Conservation (phyloP, 306 rosid genomes). For the Potentilla sterilis region DNA sequence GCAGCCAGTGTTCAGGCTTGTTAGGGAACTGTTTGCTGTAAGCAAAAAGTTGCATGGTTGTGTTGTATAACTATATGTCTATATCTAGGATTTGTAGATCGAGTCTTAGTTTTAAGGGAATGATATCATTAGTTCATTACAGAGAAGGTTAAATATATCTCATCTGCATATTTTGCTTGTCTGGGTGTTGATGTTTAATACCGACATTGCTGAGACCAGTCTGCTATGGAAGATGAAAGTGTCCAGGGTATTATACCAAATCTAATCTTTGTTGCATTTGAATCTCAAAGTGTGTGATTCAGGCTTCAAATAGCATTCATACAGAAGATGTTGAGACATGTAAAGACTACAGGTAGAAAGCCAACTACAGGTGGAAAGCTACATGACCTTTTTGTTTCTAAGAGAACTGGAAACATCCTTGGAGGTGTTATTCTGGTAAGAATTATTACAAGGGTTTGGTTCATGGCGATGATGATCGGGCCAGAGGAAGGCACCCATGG, state of each 20-base stretch:
- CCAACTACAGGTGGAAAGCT: not conserved
- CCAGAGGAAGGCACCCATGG: slow-evolving; percentile 88
- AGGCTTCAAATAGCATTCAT: not conserved
- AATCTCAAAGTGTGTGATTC: too few species aligned
- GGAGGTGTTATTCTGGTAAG: too few species aligned
- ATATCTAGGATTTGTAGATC: slow-evolving; percentile 21
- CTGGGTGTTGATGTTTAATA: too few species aligned
- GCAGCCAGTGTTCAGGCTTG: slow-evolving; percentile 11
- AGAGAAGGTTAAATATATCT: not conserved
- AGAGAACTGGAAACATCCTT: not conserved
- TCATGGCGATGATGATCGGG: slow-evolving; percentile 27
- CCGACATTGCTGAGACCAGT: too few species aligned
- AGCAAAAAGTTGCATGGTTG: slow-evolving; percentile 14
- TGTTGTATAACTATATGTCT: not conserved
- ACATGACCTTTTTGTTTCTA: slow-evolving; percentile 19
- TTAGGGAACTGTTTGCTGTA: slow-evolving; percentile 7
- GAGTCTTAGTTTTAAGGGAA: not conserved
- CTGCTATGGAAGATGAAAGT: too few species aligned
- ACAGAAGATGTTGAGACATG: not conserved
- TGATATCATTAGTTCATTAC: not conserved
- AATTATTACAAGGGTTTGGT: too few species aligned
- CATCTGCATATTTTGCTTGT: not conserved
- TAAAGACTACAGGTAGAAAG: not conserved
- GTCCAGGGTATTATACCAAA: too few species aligned
- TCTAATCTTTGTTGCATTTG: too few species aligned